Evolutionary conservation across 169 alveolate species (phyloP).

Genomic region (Cryptosporidium bovis): DNA sequence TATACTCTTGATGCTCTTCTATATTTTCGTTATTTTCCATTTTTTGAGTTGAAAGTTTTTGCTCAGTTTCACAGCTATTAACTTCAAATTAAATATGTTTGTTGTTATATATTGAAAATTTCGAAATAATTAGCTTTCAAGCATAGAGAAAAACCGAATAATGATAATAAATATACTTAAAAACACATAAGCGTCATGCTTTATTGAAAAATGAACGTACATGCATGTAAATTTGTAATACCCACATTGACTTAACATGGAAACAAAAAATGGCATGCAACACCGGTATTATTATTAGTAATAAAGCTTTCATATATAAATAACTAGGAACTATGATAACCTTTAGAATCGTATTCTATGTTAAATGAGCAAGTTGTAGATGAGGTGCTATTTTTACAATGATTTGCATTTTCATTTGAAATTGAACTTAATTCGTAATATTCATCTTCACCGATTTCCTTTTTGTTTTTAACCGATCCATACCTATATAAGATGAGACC

Average conservation of each 20-base stretch:
- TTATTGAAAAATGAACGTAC: conserved; percentile 3
- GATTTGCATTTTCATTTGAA: background rate
- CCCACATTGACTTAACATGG: too few relatives aligned
- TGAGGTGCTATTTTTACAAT: conserved; percentile 6
- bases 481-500: conserved; percentile 34
- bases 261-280: too few relatives aligned
- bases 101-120: background rate
- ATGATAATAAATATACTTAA: too few relatives aligned
- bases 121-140: background rate
- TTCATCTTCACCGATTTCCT: conserved; percentile 8
- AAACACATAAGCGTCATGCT: background rate
- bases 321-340: conserved; percentile 39
- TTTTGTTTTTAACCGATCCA: conserved; percentile 27
- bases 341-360: conserved; percentile 26
- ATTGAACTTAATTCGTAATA: conserved; percentile 65
- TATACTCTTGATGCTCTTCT: conserved; percentile 67
- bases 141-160: background rate
- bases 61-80: background rate
- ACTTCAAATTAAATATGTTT: background rate
- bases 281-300: background rate
- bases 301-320: too few relatives aligned
- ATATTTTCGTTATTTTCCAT: conserved; percentile 37
- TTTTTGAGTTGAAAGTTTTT: background rate
- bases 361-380: conserved; percentile 61
- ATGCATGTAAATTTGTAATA: conserved; percentile 5